Evolutionary conservation across 2,329 filamentous ascomycete genomes (phyloP).

Genomic region (Penicillium sp.): DNA sequence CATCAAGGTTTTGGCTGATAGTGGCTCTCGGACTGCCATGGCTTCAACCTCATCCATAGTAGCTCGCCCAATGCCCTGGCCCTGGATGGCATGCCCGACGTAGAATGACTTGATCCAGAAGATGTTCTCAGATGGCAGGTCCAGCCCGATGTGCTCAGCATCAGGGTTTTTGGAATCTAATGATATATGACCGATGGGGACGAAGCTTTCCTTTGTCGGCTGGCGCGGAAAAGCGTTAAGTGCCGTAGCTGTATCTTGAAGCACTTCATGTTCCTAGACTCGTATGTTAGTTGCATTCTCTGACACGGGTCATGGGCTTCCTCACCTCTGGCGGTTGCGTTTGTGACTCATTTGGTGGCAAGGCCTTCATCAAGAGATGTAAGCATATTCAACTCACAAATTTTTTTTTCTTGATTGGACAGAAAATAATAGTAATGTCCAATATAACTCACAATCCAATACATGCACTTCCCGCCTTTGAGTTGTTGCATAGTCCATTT

Average conservation of each 20-base stretch:
- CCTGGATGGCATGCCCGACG: slow-evolving; percentile 10
- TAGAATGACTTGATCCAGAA: slow-evolving; percentile 27
- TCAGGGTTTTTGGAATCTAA: slow-evolving; percentile 18
- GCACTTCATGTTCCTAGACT: slow-evolving; percentile 1
- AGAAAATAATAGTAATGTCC: background rate
- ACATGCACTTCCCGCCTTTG: slow-evolving; percentile 21
- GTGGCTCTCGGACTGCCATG: slow-evolving; percentile 18
- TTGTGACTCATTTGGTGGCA: slow-evolving; percentile 10
- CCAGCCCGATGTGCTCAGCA: slow-evolving; percentile 7
- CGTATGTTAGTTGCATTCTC: background rate
- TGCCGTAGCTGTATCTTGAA: slow-evolving; percentile 18
- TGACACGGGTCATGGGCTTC: background rate
- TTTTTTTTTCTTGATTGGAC: background rate
- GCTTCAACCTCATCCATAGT: slow-evolving; percentile 24
- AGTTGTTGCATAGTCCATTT: slow-evolving; percentile 17
- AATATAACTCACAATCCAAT: slow-evolving; percentile 21
- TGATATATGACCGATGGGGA: slow-evolving; percentile 24
- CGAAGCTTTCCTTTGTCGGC: slow-evolving; percentile 13
- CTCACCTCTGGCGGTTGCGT: background rate
- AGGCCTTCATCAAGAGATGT: background rate
- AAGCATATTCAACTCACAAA: background rate
- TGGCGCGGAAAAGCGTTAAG: slow-evolving; percentile 17
- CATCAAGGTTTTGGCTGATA: slow-evolving; percentile 18
- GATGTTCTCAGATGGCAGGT: slow-evolving; percentile 8
- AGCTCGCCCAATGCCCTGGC: slow-evolving; percentile 21